phyloP scores from a whole-genome alignment of 441 rosid genomes.

The Breynia disticha region DNA sequence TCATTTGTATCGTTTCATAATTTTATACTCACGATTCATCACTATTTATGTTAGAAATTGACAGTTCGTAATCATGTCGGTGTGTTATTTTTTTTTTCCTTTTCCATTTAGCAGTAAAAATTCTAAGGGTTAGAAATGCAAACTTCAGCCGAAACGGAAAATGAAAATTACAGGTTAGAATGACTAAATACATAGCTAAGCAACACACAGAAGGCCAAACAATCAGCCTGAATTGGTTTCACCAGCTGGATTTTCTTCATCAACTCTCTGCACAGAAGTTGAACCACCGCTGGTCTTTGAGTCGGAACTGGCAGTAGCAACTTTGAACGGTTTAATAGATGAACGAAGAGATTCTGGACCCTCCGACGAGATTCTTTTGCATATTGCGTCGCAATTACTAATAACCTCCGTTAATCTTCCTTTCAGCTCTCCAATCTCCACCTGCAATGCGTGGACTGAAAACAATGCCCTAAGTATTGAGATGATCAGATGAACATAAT shows the following conservation, averaged over 20 bases:
- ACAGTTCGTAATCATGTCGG: no score
- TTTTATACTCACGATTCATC: no score
- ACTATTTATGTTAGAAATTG: no score
- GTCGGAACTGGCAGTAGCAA: slow-evolving; percentile 21
- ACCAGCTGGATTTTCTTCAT: slow-evolving; percentile 15
- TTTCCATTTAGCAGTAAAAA: no score
- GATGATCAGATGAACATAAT: neutral
- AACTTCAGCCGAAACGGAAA: slow-evolving; percentile 6
- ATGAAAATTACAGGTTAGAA: slow-evolving; percentile 1
- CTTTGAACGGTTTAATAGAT: slow-evolving; percentile 40
- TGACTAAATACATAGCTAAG: neutral
- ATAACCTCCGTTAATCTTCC: slow-evolving; percentile 82
- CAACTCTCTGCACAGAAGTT: slow-evolving; percentile 16
- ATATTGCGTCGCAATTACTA: slow-evolving; percentile 60
- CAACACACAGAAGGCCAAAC: neutral
- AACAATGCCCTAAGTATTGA: slow-evolving; percentile 6
- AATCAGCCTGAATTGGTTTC: slow-evolving; percentile 20
- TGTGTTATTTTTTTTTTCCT: no score
- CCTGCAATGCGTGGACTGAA: slow-evolving; percentile 76
- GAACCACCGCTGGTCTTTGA: slow-evolving; percentile 18
- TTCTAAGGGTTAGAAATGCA: no score
- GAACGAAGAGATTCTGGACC: slow-evolving; percentile 65
- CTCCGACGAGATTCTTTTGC: slow-evolving; percentile 64
- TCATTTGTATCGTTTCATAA: no score
- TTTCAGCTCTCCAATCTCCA: slow-evolving; percentile 85